Evolutionary conservation across 805 yeast genomes (phyloP).

Genomic region (Lipomyces orientalis): DNA sequence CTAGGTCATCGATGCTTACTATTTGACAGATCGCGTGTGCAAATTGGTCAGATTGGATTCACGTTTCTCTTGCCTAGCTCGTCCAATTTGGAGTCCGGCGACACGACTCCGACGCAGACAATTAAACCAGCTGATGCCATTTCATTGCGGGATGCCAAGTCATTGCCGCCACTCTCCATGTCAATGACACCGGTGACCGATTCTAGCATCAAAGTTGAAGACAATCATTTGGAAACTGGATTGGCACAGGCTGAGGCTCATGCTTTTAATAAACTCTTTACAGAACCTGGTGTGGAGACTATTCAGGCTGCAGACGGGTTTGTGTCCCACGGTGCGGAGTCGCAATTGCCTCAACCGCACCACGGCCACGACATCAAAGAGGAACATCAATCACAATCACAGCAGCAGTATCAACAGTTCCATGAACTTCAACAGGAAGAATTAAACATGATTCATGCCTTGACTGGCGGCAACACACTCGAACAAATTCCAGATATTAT

Average conservation of each 20-base stretch:
- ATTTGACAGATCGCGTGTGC: conserved; percentile 57
- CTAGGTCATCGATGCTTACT: background rate
- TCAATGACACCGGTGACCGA: conserved; percentile 19
- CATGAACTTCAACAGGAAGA: conserved; percentile 1
- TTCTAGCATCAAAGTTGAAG: background rate
- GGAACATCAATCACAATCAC: background rate
- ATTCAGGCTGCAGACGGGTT: background rate
- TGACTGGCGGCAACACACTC: conserved; percentile 15
- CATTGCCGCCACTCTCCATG: conserved; percentile 21
- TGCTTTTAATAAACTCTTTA: conserved; percentile 6
- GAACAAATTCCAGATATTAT: conserved; percentile 24
- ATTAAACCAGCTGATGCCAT: conserved; percentile 38
- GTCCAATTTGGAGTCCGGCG: conserved; percentile 21
- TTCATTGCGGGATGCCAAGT: conserved; percentile 27
- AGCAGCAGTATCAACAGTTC: background rate
- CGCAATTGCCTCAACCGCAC: background rate
- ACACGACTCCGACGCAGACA: conserved; percentile 24
- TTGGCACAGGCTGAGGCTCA: background rate
- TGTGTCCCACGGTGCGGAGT: background rate
- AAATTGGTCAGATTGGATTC: conserved; percentile 91
- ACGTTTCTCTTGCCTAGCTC: conserved; percentile 82
- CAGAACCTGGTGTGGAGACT: background rate
- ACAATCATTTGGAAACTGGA: background rate
- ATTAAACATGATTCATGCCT: background rate
- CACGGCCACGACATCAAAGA: background rate